Conservation (phyloP, 208 protist genomes). For the Leishmania martiniquensis region DNA sequence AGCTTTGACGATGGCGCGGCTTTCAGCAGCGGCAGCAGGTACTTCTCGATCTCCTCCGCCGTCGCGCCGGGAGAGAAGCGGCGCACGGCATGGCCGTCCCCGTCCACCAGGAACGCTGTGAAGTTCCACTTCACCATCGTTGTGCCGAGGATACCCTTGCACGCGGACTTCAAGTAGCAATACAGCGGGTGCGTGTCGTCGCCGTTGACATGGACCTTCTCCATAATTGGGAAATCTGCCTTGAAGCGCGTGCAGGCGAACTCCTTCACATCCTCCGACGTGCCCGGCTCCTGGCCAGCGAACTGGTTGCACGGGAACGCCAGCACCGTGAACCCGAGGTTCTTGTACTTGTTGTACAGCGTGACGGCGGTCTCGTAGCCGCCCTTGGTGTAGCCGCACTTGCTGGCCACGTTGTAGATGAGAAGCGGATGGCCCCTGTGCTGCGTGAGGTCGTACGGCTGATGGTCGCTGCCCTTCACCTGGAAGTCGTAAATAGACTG, state of each 20-base stretch:
- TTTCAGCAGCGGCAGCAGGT: constrained; percentile 58
- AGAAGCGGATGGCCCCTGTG: constrained; percentile 90
- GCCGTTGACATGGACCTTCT: constrained; percentile 93
- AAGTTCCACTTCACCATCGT: constrained; percentile 95
- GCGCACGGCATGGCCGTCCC: constrained; percentile 60
- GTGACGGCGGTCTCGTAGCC: constrained; percentile 73
- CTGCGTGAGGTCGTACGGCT: constrained; percentile 83
- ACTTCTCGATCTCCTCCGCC: constrained; percentile 59
- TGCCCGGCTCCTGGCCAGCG: constrained; percentile 81
- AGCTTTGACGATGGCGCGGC: not conserved
- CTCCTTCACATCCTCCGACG: constrained; percentile 73
- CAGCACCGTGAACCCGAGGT: constrained; percentile 87
- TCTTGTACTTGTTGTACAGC: constrained; percentile 91
- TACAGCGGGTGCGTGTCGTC: constrained; percentile 79
- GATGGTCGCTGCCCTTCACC: constrained; percentile 57
- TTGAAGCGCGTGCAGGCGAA: constrained; percentile 71
- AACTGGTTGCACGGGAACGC: constrained; percentile 96
- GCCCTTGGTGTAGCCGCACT: constrained; percentile 88
- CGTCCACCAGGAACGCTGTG: constrained; percentile 91
- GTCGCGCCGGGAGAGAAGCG: constrained; percentile 76
- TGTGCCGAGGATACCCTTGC: constrained; percentile 62
- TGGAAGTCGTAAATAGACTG: constrained; percentile 83
- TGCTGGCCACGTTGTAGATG: constrained; percentile 93
- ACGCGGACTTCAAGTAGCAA: constrained; percentile 75
- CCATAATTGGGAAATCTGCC: constrained; percentile 87